Evolutionary conservation across 768 basidiomycete species (phyloP).

Genomic region (Dendrothele bispora): DNA sequence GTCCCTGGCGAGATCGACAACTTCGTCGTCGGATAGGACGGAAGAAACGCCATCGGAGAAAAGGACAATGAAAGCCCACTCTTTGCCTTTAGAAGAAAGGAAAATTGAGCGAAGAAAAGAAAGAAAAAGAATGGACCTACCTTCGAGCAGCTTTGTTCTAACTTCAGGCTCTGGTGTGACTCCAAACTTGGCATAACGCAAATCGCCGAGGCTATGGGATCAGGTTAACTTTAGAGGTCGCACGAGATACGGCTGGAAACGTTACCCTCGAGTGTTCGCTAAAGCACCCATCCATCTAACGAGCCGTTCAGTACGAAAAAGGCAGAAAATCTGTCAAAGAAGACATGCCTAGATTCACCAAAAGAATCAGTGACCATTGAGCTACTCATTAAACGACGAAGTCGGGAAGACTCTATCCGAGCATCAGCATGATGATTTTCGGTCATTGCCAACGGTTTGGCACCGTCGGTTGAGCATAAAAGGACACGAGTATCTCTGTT

Average conservation of each 20-base stretch:
- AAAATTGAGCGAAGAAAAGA: background rate
- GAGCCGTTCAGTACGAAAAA: slow-evolving; percentile 4
- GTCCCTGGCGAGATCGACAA: slow-evolving; percentile 83
- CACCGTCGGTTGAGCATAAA: slow-evolving; percentile 72
- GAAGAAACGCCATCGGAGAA: slow-evolving; percentile 95
- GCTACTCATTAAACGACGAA: slow-evolving; percentile 88
- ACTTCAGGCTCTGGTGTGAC: slow-evolving; percentile 95
- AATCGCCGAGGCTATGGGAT: slow-evolving; percentile 73
- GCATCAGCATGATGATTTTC: slow-evolving; percentile 96
- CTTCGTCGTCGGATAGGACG: slow-evolving; percentile 89
- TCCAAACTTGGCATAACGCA: slow-evolving; percentile 85
- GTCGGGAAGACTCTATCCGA: slow-evolving; percentile 77
- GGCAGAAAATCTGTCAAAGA: background rate
- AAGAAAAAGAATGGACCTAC: slow-evolving; percentile 37
- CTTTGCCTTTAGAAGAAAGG: slow-evolving; percentile 49
- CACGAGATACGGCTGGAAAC: slow-evolving; percentile 2
- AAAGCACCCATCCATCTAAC: slow-evolving; percentile 92
- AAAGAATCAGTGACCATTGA: slow-evolving; percentile 92
- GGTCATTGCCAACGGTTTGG: slow-evolving; percentile 81
- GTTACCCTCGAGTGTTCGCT: slow-evolving; percentile 87
- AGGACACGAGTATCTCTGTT: slow-evolving; percentile 86
- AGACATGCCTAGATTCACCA: slow-evolving; percentile 78
- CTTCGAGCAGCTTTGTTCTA: slow-evolving; percentile 69
- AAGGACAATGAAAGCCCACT: slow-evolving; percentile 86
- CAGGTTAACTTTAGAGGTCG: slow-evolving; percentile 4